These are phyloP conservation scores for Chrysosporium keratinophilum DNA, from an alignment of 2,329 filamentous ascomycete species.

Conservation along the genomic window DNA sequence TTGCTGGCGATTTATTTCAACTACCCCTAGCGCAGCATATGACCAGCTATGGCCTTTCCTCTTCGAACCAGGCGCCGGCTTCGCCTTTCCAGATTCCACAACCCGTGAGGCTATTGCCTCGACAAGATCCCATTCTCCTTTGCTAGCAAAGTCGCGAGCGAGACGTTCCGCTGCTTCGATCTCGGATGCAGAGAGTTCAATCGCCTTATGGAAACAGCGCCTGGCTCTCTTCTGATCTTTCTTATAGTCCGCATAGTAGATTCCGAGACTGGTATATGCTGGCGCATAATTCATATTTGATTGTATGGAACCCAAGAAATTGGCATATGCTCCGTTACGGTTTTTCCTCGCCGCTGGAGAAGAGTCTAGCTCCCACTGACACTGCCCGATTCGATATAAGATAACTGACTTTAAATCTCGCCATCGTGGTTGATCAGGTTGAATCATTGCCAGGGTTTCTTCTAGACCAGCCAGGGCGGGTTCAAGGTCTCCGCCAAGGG, in stretches of 20 bases:
- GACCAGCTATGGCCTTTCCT: conserved; percentile 92
- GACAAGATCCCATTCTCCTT: conserved; percentile 91
- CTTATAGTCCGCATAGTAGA: conserved; percentile 85
- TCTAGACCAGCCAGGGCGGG: conserved; percentile 60
- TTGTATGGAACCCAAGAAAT: conserved; percentile 74
- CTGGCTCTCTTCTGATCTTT: conserved; percentile 76
- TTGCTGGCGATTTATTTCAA: conserved; percentile 88
- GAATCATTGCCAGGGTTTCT: conserved; percentile 55
- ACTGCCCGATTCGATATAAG: conserved; percentile 76
- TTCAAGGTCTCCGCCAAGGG: conserved; percentile 65
- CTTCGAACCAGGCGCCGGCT: conserved; percentile 83
- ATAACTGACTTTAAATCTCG: conserved; percentile 72
- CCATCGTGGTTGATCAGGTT: conserved; percentile 49
- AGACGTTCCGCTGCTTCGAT: conserved; percentile 78
- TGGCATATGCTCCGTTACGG: conserved; percentile 69
- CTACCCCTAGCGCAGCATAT: conserved; percentile 83
- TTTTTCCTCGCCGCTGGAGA: conserved; percentile 66
- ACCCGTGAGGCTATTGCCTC: conserved; percentile 85
- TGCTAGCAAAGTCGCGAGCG: conserved; percentile 74
- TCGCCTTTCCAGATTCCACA: conserved; percentile 87
- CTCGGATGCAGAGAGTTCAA: conserved; percentile 82
- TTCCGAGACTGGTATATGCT: conserved; percentile 78
- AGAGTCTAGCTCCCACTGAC: conserved; percentile 72
- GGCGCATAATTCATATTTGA: conserved; percentile 80
- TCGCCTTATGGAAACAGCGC: conserved; percentile 92